These are phyloP conservation scores for Colletotrichum graminicola DNA, from an alignment of 2,329 filamentous ascomycete genomes.

Conservation along the genomic window DNA sequence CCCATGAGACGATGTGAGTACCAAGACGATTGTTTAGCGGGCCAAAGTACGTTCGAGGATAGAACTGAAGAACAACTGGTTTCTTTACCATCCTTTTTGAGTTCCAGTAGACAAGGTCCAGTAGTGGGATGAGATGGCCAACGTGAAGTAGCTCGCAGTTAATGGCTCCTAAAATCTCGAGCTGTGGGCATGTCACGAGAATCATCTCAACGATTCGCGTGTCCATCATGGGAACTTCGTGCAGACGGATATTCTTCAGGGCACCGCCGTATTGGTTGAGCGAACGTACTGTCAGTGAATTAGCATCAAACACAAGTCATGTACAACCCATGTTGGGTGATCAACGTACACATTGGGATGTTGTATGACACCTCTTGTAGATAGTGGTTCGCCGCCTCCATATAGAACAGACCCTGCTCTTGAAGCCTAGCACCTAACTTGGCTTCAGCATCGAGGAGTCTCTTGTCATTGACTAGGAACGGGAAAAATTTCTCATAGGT, in stretches of 20 bases:
- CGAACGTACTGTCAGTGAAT: slow-evolving; percentile 24
- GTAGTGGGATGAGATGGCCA: slow-evolving; percentile 39
- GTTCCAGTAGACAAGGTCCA: slow-evolving; percentile 44
- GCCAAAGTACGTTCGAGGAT: slow-evolving; percentile 21
- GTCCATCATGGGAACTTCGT: slow-evolving; percentile 46
- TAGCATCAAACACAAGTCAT: neutral
- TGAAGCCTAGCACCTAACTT: neutral
- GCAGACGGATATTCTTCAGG: slow-evolving; percentile 45
- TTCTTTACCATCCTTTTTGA: slow-evolving; percentile 37
- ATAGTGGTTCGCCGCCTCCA: neutral
- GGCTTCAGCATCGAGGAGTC: neutral
- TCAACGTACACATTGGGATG: slow-evolving; percentile 20
- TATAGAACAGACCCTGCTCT: neutral
- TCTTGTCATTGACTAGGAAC: slow-evolving; percentile 4
- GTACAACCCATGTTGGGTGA: neutral
- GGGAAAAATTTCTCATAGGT: slow-evolving; percentile 1
- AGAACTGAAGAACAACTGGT: slow-evolving; percentile 38
- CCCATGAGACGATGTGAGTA: slow-evolving; percentile 34
- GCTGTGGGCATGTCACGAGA: slow-evolving; percentile 41
- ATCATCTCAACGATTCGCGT: slow-evolving; percentile 41
- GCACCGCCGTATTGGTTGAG: slow-evolving; percentile 32
- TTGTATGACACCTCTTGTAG: slow-evolving; percentile 21
- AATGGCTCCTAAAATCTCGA: slow-evolving; percentile 46
- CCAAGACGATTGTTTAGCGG: slow-evolving; percentile 3
- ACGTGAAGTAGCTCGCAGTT: slow-evolving; percentile 50